Conservation (phyloP, 1,284 basidiomycete species). For the Sanghuangporus baumii region DNA sequence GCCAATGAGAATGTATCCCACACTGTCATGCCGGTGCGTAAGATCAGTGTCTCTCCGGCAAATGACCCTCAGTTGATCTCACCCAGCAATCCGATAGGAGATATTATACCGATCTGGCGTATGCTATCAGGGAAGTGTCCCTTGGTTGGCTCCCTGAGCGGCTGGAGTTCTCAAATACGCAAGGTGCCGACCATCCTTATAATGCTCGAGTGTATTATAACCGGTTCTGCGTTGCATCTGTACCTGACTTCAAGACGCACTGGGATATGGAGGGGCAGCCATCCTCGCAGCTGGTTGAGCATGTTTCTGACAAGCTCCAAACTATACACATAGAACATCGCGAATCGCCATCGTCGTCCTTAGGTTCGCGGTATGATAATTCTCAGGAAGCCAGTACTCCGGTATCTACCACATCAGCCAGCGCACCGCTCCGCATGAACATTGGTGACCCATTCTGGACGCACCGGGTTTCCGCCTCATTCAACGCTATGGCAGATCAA, state of each 20-base stretch:
- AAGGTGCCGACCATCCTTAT: not conserved
- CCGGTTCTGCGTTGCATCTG: not conserved
- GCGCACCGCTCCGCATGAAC: not conserved
- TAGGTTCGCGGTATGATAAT: constrained; percentile 6
- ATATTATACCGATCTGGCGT: not conserved
- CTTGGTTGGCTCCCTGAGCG: not conserved
- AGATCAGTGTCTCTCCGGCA: not conserved
- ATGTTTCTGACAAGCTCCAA: not conserved
- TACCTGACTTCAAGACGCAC: not conserved
- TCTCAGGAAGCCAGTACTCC: not conserved
- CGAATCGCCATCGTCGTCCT: constrained; percentile 6
- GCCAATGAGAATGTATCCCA: constrained; percentile 9
- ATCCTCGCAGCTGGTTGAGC: not conserved
- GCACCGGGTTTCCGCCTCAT: constrained; percentile 31
- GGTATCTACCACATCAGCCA: constrained; percentile 1
- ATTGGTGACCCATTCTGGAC: constrained; percentile 25
- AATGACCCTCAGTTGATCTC: not conserved
- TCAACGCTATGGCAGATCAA: constrained; percentile 35
- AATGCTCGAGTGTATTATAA: not conserved
- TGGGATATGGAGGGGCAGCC: not conserved
- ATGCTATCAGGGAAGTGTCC: not conserved
- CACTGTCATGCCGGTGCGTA: constrained; percentile 4
- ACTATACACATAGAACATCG: constrained; percentile 6
- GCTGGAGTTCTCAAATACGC: not conserved
- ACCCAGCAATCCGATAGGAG: constrained; percentile 2